Base-by-base conservation (phyloP, 257 asterid genomes). In the Nicotiana benthamiana region DNA sequence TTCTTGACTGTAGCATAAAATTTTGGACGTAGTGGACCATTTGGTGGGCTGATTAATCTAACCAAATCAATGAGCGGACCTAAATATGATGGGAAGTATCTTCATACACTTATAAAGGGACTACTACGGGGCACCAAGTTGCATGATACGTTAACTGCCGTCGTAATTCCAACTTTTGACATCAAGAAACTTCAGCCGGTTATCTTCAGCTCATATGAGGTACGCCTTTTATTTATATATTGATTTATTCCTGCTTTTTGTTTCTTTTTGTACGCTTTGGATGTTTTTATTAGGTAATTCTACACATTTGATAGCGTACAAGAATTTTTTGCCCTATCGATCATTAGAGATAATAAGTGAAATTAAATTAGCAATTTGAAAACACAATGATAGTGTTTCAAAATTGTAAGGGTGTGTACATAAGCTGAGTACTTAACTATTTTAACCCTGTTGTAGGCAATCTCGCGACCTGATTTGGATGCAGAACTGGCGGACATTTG, bases 401-500 rank as follows among this genome's bases (percentile, higher is more conserved):
- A 20, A 11, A 57, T 18, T 48, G 1, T 4, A 28, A 28, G 11
- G 4, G 7, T 3, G n/a, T 20, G 7, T 22, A 4, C 10, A 22
- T 1, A 27, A 61, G 8, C 24, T 13, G 16, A 36, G 20, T 67
- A 17, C 0, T 9, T 4, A 60, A 43, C 20, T 68, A 18, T 34
- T 67, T 67, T 1, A 34, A 72, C 75, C 16, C 48, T 72, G 15
- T 43, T 72, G 7, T 22, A 72, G 77, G 57, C 77, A 46, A 46
- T 22, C 24, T 72, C 34, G 59, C 46, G 13, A 72, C 83, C 88
- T 26, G 17, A 76, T 46, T 81, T 79, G 85, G 91, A 92, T 75
- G 92, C 90, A 0, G 20, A 83, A 20, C 67, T 92, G 75, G 86
- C 97, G 4, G 95, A 92, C 83, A 81, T 89, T 85, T 92, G 92